Evolutionary conservation across 176 grass and related monocot genomes (phyloP).

Genomic region (Hordeum vulgare): MorexV3_pseudomolecules_assembly NC_058521.1:150953268-150953767

Average conservation of each 20-base stretch:
- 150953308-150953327: constrained; percentile 3
- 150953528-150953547: constrained; percentile 42
- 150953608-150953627: not conserved
- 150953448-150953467: constrained; percentile 49
- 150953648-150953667: not conserved
- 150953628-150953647: not conserved
- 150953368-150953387: constrained; percentile 31
- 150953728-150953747: not conserved
- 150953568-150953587: not conserved
- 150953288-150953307: constrained; percentile 36
- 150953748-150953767: not conserved
- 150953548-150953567: constrained; percentile 41
- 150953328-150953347: constrained; percentile 17
- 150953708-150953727: not conserved
- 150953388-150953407: constrained; percentile 32
- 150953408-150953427: constrained; percentile 49
- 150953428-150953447: constrained; percentile 54
- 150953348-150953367: not conserved
- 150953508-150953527: constrained; percentile 14
- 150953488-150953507: constrained; percentile 14
- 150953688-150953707: not conserved
- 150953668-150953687: not conserved
- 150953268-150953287: constrained; percentile 54
- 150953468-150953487: constrained; percentile 64
- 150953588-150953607: not conserved